phyloP scores from a whole-genome alignment of 2,329 filamentous ascomycete genomes.

The Penicillium paneum region DNA sequence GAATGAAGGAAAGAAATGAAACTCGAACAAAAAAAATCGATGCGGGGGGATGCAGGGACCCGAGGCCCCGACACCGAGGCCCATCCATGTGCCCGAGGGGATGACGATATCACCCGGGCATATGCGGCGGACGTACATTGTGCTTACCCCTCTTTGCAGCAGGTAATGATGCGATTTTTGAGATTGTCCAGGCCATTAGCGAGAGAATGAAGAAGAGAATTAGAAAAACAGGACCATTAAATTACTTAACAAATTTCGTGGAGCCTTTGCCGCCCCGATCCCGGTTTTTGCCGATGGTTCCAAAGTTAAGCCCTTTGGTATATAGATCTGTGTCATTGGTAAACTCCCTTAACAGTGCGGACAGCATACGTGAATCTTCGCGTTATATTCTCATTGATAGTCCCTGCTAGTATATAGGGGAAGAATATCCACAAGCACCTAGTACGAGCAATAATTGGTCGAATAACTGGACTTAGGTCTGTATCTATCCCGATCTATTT shows the following conservation, averaged over 20 bases:
- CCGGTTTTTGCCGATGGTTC: slow-evolving; percentile 22
- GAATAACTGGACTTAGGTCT: too few species aligned
- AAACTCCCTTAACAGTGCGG: background rate
- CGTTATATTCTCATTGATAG: too few species aligned
- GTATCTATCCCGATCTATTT: too few species aligned
- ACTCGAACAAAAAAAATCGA: background rate
- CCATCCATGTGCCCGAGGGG: background rate
- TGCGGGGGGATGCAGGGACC: slow-evolving; percentile 3
- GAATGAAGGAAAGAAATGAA: background rate
- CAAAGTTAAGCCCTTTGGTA: background rate
- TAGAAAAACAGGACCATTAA: background rate
- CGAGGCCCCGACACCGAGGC: background rate
- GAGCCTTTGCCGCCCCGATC: slow-evolving; percentile 7
- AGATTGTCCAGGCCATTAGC: background rate
- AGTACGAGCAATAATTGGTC: too few species aligned
- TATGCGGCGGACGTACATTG: background rate
- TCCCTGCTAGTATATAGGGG: too few species aligned
- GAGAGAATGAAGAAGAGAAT: slow-evolving; percentile 7
- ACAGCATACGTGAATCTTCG: too few species aligned
- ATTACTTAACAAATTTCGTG: slow-evolving; percentile 8
- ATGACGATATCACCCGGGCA: background rate
- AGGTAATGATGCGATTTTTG: background rate
- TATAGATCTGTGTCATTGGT: background rate
- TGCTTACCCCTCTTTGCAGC: background rate
- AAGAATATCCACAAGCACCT: too few species aligned